Percentiles rank a stretch among this genome's conserved stretches.
Conservation (phyloP, 2,329 filamentous ascomycete species). For the Cladophialophora yegresii region DNA sequence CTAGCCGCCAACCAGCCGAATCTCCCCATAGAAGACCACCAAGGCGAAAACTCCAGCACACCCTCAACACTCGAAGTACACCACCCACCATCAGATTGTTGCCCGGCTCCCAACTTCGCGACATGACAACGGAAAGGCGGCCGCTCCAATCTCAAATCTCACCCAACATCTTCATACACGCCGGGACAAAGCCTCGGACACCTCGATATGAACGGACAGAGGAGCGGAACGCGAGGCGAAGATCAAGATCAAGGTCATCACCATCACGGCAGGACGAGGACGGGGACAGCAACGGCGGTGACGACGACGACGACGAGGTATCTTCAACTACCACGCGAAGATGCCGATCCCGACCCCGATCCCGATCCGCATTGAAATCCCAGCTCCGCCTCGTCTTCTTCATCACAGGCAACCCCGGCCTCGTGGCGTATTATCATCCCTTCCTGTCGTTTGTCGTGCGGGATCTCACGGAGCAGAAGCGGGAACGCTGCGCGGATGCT, state of each 20-base stretch:
- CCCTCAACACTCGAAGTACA: too few relatives aligned
- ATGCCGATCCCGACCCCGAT: too few relatives aligned
- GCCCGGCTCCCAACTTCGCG: too few relatives aligned
- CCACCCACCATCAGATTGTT: too few relatives aligned
- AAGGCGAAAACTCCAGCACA: too few relatives aligned
- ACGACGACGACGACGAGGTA: too few relatives aligned
- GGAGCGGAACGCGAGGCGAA: too few relatives aligned
- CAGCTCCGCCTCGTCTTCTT: constrained; percentile 43
- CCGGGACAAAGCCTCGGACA: background rate
- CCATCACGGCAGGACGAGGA: too few relatives aligned
- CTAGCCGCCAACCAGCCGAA: too few relatives aligned
- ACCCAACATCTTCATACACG: constrained; percentile 26
- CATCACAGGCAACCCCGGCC: constrained; percentile 54
- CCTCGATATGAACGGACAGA: background rate
- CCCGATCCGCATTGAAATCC: background rate
- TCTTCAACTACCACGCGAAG: background rate
- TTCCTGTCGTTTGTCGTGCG: constrained; percentile 46
- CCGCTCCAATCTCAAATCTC: constrained; percentile 19
- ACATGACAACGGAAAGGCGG: background rate
- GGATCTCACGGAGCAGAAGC: background rate
- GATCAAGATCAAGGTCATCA: background rate
- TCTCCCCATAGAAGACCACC: too few relatives aligned
- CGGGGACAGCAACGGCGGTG: too few relatives aligned
- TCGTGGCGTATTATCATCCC: constrained; percentile 53
- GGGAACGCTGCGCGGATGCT: too few relatives aligned